Evolutionary conservation across 495 filamentous ascomycete species (phyloP).

Genomic region (Aspergillus incahuasiensis): DNA sequence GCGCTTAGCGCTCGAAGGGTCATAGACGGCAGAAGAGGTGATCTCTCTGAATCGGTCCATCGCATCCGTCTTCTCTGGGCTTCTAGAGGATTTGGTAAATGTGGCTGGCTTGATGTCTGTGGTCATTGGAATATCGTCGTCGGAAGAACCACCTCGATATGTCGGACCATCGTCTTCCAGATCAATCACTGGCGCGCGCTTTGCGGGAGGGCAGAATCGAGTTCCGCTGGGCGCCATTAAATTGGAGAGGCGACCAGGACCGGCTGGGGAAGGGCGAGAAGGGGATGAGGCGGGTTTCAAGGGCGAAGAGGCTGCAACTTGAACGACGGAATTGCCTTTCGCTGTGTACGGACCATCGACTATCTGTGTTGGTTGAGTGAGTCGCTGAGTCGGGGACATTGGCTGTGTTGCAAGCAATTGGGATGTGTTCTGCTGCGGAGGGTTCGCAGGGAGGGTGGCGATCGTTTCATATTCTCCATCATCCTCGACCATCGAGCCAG

Average conservation of each 20-base stretch:
- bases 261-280: slow-evolving; percentile 25
- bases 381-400: slow-evolving; percentile 36
- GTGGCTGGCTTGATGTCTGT: slow-evolving; percentile 69
- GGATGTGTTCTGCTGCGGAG: slow-evolving; percentile 15
- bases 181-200: slow-evolving; percentile 39
- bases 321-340: slow-evolving; percentile 51
- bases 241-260: slow-evolving; percentile 45
- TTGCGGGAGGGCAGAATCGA: slow-evolving; percentile 55
- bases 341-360: slow-evolving; percentile 35
- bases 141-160: slow-evolving; percentile 54
- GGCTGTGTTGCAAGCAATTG: slow-evolving; percentile 25
- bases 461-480: slow-evolving; percentile 52
- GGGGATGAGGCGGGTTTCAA: slow-evolving; percentile 49
- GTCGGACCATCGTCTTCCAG: slow-evolving; percentile 55
- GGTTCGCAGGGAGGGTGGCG: slow-evolving; percentile 52
- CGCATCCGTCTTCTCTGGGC: slow-evolving; percentile 36
- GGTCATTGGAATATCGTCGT: slow-evolving; percentile 47
- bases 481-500: slow-evolving; percentile 10
- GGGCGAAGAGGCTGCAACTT: slow-evolving; percentile 83
- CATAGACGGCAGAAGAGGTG: slow-evolving; percentile 43
- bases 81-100: slow-evolving; percentile 43
- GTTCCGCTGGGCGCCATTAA: slow-evolving; percentile 78
- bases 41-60: slow-evolving; percentile 48
- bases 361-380: slow-evolving; percentile 72
- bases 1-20: slow-evolving; percentile 40